Evolutionary conservation across 2,329 filamentous ascomycete genomes (phyloP), one percentile per base, ranked within the genome.

Genomic region (Dothideomycetes sp.): DNA sequence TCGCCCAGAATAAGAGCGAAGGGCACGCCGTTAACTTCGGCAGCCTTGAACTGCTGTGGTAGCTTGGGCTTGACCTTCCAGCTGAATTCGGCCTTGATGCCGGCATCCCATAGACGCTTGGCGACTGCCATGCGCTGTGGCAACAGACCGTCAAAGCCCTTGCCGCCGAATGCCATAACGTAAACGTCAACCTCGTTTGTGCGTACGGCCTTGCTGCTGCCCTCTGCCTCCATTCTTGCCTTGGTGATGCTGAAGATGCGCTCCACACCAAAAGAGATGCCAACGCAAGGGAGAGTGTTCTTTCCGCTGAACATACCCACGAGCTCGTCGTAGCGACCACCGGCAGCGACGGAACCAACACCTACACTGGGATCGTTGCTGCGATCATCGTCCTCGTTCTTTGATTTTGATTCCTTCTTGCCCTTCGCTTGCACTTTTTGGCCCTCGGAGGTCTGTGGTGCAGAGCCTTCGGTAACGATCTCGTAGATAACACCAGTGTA

Each of bases 211-310:
- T 70, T 62, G n/a, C 64, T 62, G 41, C 67, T 73, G 53, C 74
- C 71, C 44, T 76, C 74, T 43, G 73, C 74, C 47, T 76, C 77
- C 59, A 85, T 72, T 34, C 80, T 73, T 10, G 84, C 80, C 62
- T 94, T 88, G 49, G 82, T 85, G 56, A 95, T 88, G 52, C 83
- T 86, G 66, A 94, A 94, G 56, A 96, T 95, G 52, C 89, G 81
- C 63, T 96, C 89, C 34, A 95, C 85, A 41, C 89, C 89, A 57
- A 96, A 95, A 2, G 88, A 94, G 51, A 94, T 84, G 47, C 84
- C 84, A 5, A 91, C 83, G 52, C 84, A 89, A n/a, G 85, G 89
- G 42, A 95, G 86, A 58, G 88, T 80, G 16, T 70, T 75, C 42
- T 59, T 59, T 53, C 81, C 81, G 42, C 78, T 80, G 69, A 94